phyloP scores from a whole-genome alignment of 148 eudicot species.

The Silene uniflora region DNA sequence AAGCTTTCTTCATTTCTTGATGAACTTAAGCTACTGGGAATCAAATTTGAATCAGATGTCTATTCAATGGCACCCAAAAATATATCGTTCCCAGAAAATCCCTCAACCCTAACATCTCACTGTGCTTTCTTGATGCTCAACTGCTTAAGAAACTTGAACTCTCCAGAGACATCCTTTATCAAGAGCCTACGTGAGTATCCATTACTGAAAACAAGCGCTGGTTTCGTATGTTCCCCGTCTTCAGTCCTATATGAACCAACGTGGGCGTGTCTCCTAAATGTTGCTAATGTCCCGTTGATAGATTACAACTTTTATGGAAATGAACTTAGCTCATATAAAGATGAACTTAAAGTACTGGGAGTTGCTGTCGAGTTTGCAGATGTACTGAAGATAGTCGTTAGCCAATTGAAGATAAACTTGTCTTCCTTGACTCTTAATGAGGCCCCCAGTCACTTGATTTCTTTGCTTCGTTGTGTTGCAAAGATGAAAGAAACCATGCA shows the following conservation, averaged over 20 bases:
- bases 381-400: conserved; percentile 13
- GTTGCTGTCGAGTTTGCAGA: conserved; percentile 19
- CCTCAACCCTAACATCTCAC: conserved; percentile 12
- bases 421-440: not conserved
- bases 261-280: conserved; percentile 11
- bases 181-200: conserved; percentile 17
- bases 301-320: conserved; percentile 23
- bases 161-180: conserved; percentile 6
- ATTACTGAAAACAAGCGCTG: conserved; percentile 23
- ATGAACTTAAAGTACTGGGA: conserved; percentile 17
- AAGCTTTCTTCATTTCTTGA: conserved; percentile 21
- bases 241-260: conserved; percentile 14
- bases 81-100: conserved; percentile 12
- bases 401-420: conserved; percentile 16
- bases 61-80: conserved; percentile 11
- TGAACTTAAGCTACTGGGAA: conserved; percentile 21
- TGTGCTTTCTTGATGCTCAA: conserved; percentile 22
- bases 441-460: conserved; percentile 6
- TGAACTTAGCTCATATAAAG: not conserved
- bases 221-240: conserved; percentile 15
- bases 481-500: not conserved
- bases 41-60: conserved; percentile 14
- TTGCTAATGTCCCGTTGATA: conserved; percentile 1
- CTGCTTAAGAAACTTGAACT: conserved; percentile 17
- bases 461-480: conserved; percentile 11